These are phyloP conservation scores for Citrus inodora DNA, from an alignment of 345 rosid species.

Conservation along the genomic window DNA sequence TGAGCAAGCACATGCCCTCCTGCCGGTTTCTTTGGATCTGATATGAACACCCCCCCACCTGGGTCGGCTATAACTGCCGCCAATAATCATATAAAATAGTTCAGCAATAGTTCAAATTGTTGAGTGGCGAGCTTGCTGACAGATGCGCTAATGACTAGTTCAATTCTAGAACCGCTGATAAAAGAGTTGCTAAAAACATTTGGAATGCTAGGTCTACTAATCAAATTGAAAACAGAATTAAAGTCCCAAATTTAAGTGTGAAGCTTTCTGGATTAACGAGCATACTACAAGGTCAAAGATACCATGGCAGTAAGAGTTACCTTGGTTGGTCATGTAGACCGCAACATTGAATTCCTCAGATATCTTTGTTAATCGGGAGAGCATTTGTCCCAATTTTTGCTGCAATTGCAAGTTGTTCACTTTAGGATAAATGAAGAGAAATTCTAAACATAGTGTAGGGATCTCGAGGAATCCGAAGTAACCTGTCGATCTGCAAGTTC, in stretches of 20 bases:
- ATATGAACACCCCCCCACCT: constrained; percentile 82
- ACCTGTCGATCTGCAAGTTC: constrained; percentile 94
- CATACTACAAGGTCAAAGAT: neutral
- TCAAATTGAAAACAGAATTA: neutral
- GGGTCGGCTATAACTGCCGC: constrained; percentile 80
- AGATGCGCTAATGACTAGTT: neutral
- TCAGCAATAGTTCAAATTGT: neutral
- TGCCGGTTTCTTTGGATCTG: constrained; percentile 89
- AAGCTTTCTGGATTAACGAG: neutral
- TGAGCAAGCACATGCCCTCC: constrained; percentile 90
- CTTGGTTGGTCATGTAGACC: constrained; percentile 93
- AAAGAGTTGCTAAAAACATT: neutral
- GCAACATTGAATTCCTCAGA: constrained; percentile 95
- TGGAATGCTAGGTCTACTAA: neutral
- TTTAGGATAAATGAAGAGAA: constrained; percentile 9
- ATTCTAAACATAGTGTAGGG: neutral
- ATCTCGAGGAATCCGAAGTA: constrained; percentile 6
- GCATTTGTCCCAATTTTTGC: constrained; percentile 98
- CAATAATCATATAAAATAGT: constrained; percentile 12
- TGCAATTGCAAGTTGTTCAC: constrained; percentile 26
- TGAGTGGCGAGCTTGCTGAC: neutral
- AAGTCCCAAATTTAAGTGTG: neutral
- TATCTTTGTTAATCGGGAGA: constrained; percentile 70
- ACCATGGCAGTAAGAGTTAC: constrained; percentile 21
- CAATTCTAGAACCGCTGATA: neutral